A percentile compares a stretch with the other conserved stretches of the same genome.
Conservation (phyloP, 108 stramenopile genomes). For the Pseudonitzschia multiseries region DNA sequence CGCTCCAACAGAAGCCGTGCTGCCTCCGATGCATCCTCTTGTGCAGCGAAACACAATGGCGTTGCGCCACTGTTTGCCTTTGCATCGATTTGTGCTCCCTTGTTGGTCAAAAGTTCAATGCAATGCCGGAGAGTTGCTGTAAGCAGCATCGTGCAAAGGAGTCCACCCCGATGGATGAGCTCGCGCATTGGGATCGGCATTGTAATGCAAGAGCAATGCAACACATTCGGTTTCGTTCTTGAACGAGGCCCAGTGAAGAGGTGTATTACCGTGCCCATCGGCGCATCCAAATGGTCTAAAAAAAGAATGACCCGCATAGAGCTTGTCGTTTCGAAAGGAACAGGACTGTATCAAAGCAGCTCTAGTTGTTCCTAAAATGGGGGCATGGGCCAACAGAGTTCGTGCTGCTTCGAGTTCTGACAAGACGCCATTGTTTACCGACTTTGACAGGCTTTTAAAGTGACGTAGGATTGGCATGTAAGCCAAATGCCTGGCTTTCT, state of each 20-base stretch:
- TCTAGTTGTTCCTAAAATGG: conserved; percentile 43
- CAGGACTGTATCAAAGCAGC: conserved; percentile 47
- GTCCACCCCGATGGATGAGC: conserved; percentile 90
- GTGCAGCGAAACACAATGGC: conserved; percentile 86
- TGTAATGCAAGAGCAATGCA: conserved; percentile 59
- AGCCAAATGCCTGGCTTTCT: conserved; percentile 9
- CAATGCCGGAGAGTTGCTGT: conserved; percentile 74
- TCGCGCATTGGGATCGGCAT: conserved; percentile 69
- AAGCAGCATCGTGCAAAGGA: conserved; percentile 84
- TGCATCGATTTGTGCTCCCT: conserved; percentile 79
- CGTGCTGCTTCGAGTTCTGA: conserved; percentile 56
- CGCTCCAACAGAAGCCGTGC: conserved; percentile 56
- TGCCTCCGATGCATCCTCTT: conserved; percentile 73
- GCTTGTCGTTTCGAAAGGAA: conserved; percentile 31
- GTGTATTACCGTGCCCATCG: conserved; percentile 88
- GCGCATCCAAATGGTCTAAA: conserved; percentile 38
- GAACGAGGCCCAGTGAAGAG: conserved; percentile 88
- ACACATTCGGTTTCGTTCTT: conserved; percentile 76
- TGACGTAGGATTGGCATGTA: conserved; percentile 29
- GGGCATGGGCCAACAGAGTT: conserved; percentile 36
- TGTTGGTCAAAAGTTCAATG: conserved; percentile 60
- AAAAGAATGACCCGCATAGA: conserved; percentile 20
- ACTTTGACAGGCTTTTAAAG: conserved; percentile 15
- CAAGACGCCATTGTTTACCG: conserved; percentile 45
- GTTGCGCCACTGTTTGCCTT: conserved; percentile 79